Conservation (phyloP, 2,329 filamentous ascomycete species). For the Penicillium nordicum region DNA sequence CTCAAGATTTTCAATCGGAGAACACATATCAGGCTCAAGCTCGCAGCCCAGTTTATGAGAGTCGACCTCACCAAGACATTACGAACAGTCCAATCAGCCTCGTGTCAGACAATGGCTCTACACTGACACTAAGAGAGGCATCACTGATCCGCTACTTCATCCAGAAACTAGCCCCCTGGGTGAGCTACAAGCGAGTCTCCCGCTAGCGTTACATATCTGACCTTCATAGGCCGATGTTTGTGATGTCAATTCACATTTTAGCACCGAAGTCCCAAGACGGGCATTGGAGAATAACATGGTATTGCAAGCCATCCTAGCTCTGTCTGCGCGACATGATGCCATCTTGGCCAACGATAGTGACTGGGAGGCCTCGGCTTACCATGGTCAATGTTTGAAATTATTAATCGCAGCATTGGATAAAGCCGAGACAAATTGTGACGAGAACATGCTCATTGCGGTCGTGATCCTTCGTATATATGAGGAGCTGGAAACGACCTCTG, state of each 20-base stretch:
- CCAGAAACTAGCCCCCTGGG: constrained; percentile 34
- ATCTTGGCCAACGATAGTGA: constrained; percentile 39
- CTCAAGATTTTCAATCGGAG: background rate
- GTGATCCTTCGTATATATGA: constrained; percentile 51
- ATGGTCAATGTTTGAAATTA: constrained; percentile 47
- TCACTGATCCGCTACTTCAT: constrained; percentile 35
- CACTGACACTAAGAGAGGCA: constrained; percentile 32
- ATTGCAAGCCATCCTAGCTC: constrained; percentile 46
- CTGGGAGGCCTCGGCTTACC: constrained; percentile 45
- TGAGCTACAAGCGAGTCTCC: constrained; percentile 9
- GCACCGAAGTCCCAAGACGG: constrained; percentile 46
- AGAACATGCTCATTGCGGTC: constrained; percentile 48
- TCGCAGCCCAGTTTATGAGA: background rate
- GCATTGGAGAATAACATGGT: constrained; percentile 49
- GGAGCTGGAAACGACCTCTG: constrained; percentile 37
- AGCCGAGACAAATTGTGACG: constrained; percentile 44
- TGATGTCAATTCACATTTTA: constrained; percentile 40
- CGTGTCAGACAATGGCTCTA: constrained; percentile 4
- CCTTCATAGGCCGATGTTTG: constrained; percentile 32
- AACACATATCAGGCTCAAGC: background rate
- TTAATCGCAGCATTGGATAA: constrained; percentile 47
- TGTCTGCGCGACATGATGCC: constrained; percentile 47
- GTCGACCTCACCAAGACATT: background rate
- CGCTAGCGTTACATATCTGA: background rate
- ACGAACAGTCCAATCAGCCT: constrained; percentile 14